These are phyloP conservation scores for Gossypium trilobum DNA, from an alignment of 441 rosid species.

Conservation along the genomic window DNA sequence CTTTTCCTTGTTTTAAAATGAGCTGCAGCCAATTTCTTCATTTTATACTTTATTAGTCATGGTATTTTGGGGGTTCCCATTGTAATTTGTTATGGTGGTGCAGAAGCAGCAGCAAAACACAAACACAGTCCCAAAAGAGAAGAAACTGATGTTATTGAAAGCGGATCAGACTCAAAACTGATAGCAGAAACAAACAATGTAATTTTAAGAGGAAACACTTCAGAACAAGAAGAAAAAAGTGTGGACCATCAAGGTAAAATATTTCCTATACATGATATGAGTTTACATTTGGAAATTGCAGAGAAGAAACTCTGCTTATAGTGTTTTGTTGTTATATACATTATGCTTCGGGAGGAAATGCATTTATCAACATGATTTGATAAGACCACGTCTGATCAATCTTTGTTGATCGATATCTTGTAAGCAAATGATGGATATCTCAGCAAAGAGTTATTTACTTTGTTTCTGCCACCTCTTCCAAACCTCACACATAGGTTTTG, in stretches of 20 bases:
- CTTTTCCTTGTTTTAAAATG: background rate
- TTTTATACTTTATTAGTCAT: background rate
- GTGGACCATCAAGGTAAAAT: slow-evolving; percentile 12
- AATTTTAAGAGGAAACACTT: background rate
- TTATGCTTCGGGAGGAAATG: background rate
- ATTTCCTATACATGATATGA: background rate
- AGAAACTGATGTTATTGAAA: background rate
- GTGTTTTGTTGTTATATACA: background rate
- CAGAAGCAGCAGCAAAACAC: slow-evolving; percentile 5
- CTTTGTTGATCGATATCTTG: background rate
- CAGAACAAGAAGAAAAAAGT: slow-evolving; percentile 2
- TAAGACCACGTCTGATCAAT: background rate
- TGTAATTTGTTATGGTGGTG: slow-evolving; percentile 1
- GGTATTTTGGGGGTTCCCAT: background rate
- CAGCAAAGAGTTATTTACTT: background rate
- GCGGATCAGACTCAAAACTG: background rate
- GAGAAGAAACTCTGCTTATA: background rate
- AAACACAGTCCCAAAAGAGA: slow-evolving; percentile 2
- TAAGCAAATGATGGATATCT: background rate
- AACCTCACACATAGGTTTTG: background rate
- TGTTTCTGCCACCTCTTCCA: background rate
- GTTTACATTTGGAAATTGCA: background rate
- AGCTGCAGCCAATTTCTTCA: background rate
- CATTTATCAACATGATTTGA: background rate
- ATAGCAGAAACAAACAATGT: slow-evolving; percentile 1